Conservation (phyloP, 345 rosid species). For the Raphanus sativus region DNA sequence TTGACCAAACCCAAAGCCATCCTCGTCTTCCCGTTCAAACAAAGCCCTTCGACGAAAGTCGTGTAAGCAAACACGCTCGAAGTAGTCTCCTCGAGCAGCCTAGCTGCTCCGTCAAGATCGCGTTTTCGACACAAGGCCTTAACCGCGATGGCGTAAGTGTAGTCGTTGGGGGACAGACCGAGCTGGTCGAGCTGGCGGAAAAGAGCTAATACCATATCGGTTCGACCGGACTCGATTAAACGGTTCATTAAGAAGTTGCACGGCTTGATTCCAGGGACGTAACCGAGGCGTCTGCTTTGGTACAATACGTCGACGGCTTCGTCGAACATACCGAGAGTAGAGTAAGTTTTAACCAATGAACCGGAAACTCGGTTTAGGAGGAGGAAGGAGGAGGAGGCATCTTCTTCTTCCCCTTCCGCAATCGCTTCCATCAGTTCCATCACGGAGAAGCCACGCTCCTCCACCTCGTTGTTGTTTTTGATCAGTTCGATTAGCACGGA, state of each 20-base stretch:
- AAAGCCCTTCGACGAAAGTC: conserved; percentile 67
- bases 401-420: conserved; percentile 30
- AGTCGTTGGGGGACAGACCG: conserved; percentile 50
- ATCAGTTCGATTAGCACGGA: conserved; percentile 48
- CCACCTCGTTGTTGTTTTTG: conserved; percentile 26
- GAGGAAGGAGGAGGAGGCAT: neutral
- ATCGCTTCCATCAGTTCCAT: conserved; percentile 47
- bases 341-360: conserved; percentile 61
- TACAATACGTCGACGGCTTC: conserved; percentile 54
- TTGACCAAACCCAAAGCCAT: conserved; percentile 46
- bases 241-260: conserved; percentile 67
- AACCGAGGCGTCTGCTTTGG: conserved; percentile 39
- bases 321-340: conserved; percentile 48
- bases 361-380: conserved; percentile 39
- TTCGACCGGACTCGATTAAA: conserved; percentile 45
- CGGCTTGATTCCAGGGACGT: conserved; percentile 39
- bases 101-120: conserved; percentile 45
- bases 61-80: conserved; percentile 49
- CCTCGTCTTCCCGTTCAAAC: conserved; percentile 45
- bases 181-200: conserved; percentile 47
- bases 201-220: conserved; percentile 47
- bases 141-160: conserved; percentile 57
- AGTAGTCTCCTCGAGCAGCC: conserved; percentile 41
- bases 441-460: conserved; percentile 37
- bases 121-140: conserved; percentile 67